Percentiles rank a stretch among this genome's conserved stretches.
Evolutionary conservation across 169 alveolate species (phyloP).

Genomic region (Toxoplasma gondii): DNA sequence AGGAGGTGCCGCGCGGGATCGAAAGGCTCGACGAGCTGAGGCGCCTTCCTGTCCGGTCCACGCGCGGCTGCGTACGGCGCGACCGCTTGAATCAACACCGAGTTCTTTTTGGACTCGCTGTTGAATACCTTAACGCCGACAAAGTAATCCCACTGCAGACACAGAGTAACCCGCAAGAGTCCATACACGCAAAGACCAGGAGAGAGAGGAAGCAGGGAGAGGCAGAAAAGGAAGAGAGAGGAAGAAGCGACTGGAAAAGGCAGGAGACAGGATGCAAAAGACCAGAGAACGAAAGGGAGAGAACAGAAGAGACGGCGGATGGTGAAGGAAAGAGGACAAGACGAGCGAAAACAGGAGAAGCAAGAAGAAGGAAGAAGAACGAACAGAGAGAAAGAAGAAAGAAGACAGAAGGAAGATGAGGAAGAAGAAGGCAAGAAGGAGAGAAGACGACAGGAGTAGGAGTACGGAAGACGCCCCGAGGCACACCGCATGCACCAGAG

Average conservation of each 20-base stretch:
- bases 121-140: constrained; percentile 61
- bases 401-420: not conserved
- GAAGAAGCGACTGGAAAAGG: not conserved
- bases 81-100: constrained; percentile 40
- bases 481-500: no score
- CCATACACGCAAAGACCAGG: not conserved
- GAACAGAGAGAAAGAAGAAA: not conserved
- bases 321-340: not conserved
- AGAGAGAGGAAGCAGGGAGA: not conserved
- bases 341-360: not conserved
- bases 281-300: not conserved
- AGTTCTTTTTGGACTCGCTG: constrained; percentile 23
- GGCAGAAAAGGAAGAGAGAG: not conserved
- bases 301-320: not conserved
- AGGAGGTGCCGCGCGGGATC: constrained; percentile 32
- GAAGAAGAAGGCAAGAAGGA: not conserved
- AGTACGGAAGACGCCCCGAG: not conserved
- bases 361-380: not conserved
- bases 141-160: constrained; percentile 60
- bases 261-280: not conserved
- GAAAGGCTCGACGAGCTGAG: not conserved
- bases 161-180: not conserved
- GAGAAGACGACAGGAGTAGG: no score
- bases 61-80: constrained; percentile 20
- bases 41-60: not conserved